A percentile compares a stretch with the other conserved stretches of the same genome.
These are phyloP conservation scores for Yamadazyma kitorensis DNA, from an alignment of 805 yeast genomes.

Conservation along the genomic window DNA sequence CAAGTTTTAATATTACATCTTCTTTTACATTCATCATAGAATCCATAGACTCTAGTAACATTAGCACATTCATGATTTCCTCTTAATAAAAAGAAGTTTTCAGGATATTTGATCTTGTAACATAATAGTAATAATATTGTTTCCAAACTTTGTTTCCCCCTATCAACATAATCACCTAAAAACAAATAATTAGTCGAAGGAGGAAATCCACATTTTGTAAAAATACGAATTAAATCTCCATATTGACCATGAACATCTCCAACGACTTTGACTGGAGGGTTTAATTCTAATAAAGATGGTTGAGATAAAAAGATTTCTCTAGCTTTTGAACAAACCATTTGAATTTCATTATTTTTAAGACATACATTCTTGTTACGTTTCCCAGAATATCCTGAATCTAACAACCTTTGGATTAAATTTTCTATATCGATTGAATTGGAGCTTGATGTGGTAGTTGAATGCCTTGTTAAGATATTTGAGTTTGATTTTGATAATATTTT, in stretches of 20 bases:
- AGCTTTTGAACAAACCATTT: slow-evolving; percentile 80
- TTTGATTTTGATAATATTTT: slow-evolving; percentile 10
- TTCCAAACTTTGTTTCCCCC: slow-evolving; percentile 95
- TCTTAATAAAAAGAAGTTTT: slow-evolving; percentile 85
- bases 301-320: slow-evolving; percentile 87
- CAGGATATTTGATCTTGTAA: slow-evolving; percentile 95
- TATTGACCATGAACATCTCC: slow-evolving; percentile 98
- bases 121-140: slow-evolving; percentile 84
- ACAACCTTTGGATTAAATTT: slow-evolving; percentile 81
- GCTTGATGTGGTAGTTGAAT: slow-evolving; percentile 10
- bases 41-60: slow-evolving; percentile 94
- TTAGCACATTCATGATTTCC: slow-evolving; percentile 99
- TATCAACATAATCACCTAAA: slow-evolving; percentile 94
- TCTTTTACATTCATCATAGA: slow-evolving; percentile 96
- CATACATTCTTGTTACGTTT: slow-evolving; percentile 89
- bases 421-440: slow-evolving; percentile 55
- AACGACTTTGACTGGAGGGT: slow-evolving; percentile 83
- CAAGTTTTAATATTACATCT: slow-evolving; percentile 89
- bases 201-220: slow-evolving; percentile 96
- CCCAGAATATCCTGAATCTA: slow-evolving; percentile 96
- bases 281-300: slow-evolving; percentile 83
- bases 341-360: slow-evolving; percentile 85
- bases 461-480: slow-evolving; percentile 8
- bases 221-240: slow-evolving; percentile 83
- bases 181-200: slow-evolving; percentile 90